Evolutionary conservation across 306 rosid species (phyloP).

Genomic region (Glycyrrhiza uralensis): DNA sequence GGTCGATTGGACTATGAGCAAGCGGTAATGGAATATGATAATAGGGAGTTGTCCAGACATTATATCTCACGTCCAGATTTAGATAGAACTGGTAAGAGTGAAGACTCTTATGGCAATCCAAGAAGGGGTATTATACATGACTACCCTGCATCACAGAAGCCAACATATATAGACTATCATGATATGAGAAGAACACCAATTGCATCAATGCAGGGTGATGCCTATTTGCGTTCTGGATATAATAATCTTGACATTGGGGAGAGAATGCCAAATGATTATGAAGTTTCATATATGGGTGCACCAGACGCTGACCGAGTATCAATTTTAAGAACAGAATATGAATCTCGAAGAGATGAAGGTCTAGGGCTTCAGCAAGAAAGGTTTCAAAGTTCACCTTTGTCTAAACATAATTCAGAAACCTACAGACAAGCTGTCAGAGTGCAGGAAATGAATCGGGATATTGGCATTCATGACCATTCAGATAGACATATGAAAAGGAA

Average conservation of each 20-base stretch:
- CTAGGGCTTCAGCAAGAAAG: slow-evolving; percentile 56
- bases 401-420: slow-evolving; percentile 47
- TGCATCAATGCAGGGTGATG: slow-evolving; percentile 45
- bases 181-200: slow-evolving; percentile 51
- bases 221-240: slow-evolving; percentile 42
- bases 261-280: slow-evolving; percentile 52
- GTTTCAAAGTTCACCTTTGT: slow-evolving; percentile 40
- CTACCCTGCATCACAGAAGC: slow-evolving; percentile 39
- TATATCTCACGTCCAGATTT: slow-evolving; percentile 33
- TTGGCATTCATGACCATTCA: slow-evolving; percentile 45
- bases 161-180: slow-evolving; percentile 43
- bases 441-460: slow-evolving; percentile 43
- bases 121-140: slow-evolving; percentile 40
- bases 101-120: slow-evolving; percentile 38
- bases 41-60: slow-evolving; percentile 49
- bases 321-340: slow-evolving; percentile 54
- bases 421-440: slow-evolving; percentile 42
- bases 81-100: slow-evolving; percentile 45
- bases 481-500: slow-evolving; percentile 58
- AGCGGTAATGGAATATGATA: slow-evolving; percentile 44
- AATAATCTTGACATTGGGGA: slow-evolving; percentile 43
- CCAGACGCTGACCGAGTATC: slow-evolving; percentile 41
- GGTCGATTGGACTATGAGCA: slow-evolving; percentile 48
- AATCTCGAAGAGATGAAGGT: slow-evolving; percentile 51
- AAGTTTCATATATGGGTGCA: slow-evolving; percentile 38